Evolutionary conservation across 495 filamentous ascomycete species (phyloP).

Genomic region (Clavariopsis aquatica): DNA sequence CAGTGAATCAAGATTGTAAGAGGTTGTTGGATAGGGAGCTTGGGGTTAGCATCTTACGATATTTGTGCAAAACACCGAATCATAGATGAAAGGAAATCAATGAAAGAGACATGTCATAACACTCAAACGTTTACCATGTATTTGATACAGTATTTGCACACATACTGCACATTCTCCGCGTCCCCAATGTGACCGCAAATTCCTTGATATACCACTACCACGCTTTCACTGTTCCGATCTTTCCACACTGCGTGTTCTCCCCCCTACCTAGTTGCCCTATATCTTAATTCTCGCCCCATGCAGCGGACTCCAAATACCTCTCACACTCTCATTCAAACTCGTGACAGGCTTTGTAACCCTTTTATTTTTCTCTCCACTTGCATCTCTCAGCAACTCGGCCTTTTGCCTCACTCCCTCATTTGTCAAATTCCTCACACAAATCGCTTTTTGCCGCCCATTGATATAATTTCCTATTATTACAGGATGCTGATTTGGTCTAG

Average conservation of each 20-base stretch:
- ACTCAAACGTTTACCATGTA: background rate
- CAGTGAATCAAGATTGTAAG: constrained; percentile 18
- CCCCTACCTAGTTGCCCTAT: no score
- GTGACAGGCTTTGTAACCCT: constrained; percentile 76
- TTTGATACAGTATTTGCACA: constrained; percentile 20
- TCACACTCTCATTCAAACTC: constrained; percentile 86
- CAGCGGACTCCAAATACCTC: constrained; percentile 93
- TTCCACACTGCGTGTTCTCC: no score
- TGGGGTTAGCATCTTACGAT: background rate
- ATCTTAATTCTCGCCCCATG: constrained; percentile 59
- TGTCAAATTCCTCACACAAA: constrained; percentile 87
- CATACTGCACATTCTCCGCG: constrained; percentile 9
- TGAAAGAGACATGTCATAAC: background rate
- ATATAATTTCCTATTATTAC: constrained; percentile 84
- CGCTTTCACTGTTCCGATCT: no score
- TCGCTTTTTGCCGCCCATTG: constrained; percentile 81
- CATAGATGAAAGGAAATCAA: background rate
- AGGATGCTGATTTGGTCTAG: constrained; percentile 82
- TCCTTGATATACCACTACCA: background rate
- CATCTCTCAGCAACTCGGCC: constrained; percentile 73
- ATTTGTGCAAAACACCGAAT: background rate
- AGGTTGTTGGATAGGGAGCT: background rate
- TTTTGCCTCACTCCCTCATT: constrained; percentile 79
- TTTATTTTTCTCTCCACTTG: constrained; percentile 83
- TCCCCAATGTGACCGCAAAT: background rate